A percentile compares a stretch with the other conserved stretches of the same genome.
Evolutionary conservation across 2,329 filamentous ascomycete species (phyloP).

Genomic region (Claviceps sp.): DNA sequence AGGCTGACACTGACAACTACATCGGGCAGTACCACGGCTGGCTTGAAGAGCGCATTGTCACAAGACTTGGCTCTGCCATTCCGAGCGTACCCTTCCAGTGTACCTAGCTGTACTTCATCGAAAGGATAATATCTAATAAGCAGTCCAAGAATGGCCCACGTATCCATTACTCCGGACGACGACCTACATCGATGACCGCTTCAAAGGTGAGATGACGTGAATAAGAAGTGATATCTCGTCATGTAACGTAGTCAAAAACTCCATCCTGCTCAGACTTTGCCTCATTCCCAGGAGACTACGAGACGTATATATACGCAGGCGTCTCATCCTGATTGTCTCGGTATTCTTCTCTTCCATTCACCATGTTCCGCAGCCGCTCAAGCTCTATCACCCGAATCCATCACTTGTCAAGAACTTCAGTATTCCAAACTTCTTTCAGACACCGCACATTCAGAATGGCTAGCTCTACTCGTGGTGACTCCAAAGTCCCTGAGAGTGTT

Average conservation of each 20-base stretch:
- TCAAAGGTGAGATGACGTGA: not conserved
- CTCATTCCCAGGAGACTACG: not conserved
- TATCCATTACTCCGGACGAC: not conserved
- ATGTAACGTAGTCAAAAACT: not conserved
- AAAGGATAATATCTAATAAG: not conserved
- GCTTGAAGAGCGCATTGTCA: not conserved
- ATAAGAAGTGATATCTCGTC: not conserved
- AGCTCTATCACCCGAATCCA: not conserved
- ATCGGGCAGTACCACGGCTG: not conserved
- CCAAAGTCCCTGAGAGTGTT: conserved; percentile 2
- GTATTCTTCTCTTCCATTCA: not conserved
- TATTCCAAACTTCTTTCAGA: not conserved
- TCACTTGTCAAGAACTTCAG: not conserved
- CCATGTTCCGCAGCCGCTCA: not conserved
- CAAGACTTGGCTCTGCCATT: not conserved
- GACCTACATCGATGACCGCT: not conserved
- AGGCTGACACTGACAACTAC: not conserved
- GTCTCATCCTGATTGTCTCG: not conserved
- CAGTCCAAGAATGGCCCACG: not conserved
- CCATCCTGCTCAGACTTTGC: not conserved
- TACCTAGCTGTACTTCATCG: not conserved
- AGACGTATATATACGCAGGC: not conserved
- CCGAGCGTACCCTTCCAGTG: not conserved
- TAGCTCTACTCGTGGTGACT: not conserved
- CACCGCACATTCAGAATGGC: not conserved